Evolutionary conservation across 495 filamentous ascomycete species (phyloP).

Genomic region (Neurospora tetrasperma): DNA sequence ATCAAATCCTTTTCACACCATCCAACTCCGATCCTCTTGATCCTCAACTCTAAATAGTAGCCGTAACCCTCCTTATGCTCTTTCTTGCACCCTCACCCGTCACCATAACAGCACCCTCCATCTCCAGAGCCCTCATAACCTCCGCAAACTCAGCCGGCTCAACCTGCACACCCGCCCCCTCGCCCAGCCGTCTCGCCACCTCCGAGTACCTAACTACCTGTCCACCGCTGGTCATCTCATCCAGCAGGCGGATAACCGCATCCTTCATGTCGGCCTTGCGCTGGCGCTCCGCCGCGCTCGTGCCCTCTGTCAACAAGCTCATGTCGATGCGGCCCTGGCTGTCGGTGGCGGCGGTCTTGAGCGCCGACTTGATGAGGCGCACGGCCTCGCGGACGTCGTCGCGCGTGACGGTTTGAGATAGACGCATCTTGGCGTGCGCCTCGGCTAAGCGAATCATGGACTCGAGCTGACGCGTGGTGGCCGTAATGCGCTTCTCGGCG

Average conservation of each 20-base stretch:
- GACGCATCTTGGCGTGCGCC: slow-evolving; percentile 95
- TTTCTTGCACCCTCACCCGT: slow-evolving; percentile 76
- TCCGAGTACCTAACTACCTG: slow-evolving; percentile 66
- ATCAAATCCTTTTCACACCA: background rate
- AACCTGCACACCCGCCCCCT: slow-evolving; percentile 61
- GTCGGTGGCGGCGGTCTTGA: slow-evolving; percentile 95
- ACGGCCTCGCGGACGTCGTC: slow-evolving; percentile 87
- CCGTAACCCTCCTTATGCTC: slow-evolving; percentile 66
- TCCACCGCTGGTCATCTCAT: slow-evolving; percentile 65
- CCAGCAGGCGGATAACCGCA: slow-evolving; percentile 60
- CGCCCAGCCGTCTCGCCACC: slow-evolving; percentile 59
- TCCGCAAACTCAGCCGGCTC: slow-evolving; percentile 74
- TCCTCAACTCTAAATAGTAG: slow-evolving; percentile 18
- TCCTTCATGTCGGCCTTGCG: slow-evolving; percentile 76
- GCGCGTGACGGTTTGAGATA: slow-evolving; percentile 62
- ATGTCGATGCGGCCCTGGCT: slow-evolving; percentile 93
- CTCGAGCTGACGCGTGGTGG: slow-evolving; percentile 90
- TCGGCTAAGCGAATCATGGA: slow-evolving; percentile 94
- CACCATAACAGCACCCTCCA: slow-evolving; percentile 74
- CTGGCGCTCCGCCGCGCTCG: slow-evolving; percentile 70
- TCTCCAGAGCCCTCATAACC: slow-evolving; percentile 66
- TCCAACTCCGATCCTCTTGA: background rate
- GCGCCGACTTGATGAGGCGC: slow-evolving; percentile 81
- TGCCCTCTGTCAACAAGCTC: slow-evolving; percentile 86
- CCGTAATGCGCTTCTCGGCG: slow-evolving; percentile 90